Base-by-base conservation (phyloP, 257 asterid species). In the Coffea canephora region DNA sequence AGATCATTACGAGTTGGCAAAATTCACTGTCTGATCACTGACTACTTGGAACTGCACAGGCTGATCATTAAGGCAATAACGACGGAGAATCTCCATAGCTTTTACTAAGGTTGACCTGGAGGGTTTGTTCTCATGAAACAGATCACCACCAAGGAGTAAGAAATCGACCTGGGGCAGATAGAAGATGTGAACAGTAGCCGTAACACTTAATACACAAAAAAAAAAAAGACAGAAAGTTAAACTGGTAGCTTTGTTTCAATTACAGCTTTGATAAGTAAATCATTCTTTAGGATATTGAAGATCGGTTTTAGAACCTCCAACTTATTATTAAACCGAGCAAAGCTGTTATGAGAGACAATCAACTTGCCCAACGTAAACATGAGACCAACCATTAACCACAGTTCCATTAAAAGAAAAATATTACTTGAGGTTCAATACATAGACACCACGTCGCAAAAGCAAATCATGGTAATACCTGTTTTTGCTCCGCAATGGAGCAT, bases 121-220 rank as follows among this genome's bases (percentile, higher is more conserved):
- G 76, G 99, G 99, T 85, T 95, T 95, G 83, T 95, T 95, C 91
- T 95, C 99, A 62, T 95, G 99, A 87, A 95, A 95, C 48, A 95
- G 90, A 87, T 95, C 99, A 27, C 99, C 98, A 23, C 98, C 99
- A 69, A 95, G 97, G 86, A 95, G 99, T 83, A 93, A 77, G 80
- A 95, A 84, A 83, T 95, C 99, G 86, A 93, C 98, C 99, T 92
- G 83, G 74, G 48, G 68, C 74, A 72, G 75, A 75, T 46, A 34
- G 61, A 78, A 68, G 70, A 31, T 73, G 74, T 23, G 36, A 6
- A 46, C 75, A 55, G 36, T 5, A 50, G 41, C 49, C 3, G n/a
- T 55, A 21, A 39, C 43, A 39, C 43, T 39, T 39, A 3, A 39
- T 39, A 39, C 43, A 39, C 43, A 4, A 31, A 31, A 31, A 31